Evolutionary conservation across 2,329 filamentous ascomycete genomes (phyloP), one percentile per base, ranked within the genome.

Genomic region (Scedosporium aurantiacum): DNA sequence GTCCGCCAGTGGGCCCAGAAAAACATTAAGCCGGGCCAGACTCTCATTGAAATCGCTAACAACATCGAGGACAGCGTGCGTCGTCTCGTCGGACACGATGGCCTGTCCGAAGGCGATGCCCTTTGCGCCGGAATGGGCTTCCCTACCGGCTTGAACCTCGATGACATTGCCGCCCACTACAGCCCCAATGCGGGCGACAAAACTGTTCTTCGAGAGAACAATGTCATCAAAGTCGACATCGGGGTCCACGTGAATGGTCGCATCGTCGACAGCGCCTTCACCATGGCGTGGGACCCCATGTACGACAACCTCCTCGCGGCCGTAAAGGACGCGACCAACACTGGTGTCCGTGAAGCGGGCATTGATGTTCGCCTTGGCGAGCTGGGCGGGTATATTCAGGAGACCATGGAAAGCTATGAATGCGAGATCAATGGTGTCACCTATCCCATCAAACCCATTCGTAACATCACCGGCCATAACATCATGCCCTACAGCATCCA

Each of bases 331-430:
- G 88, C 89, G 16, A 91, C 88, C 62, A 89, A 91, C 73, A 95
- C 92, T 66, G 92, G 92, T 70, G 82, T 97, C 69, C 68, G 69
- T 60, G 89, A 95, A 78, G 91, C 92, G 5, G 92, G 92, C 68
- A 96, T 97, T 69, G 92, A 97, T 71, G 91, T 91, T 56, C 86
- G 92, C 61, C 86, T 97, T 68, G 87, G 88, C 65, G 91, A 96
- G 69, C 89, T 96, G 65, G 90, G 91, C 63, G 88, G 83, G 8
- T 81, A 84, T 18, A 93, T 96, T 68, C 91, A 96, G 75, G 91
- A 96, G 75, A 84, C 88, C 28, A 96, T 96, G 91, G 91, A 96
- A 76, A 92, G 89, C 73, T 94, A 93, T 74, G 91, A 96, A 76
- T 83, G 93, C 58, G 89, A 94, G 73, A 83, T 95, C 66, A 85